phyloP scores from a whole-genome alignment of 2,329 filamentous ascomycete genomes.

The Fusarium sp. region DNA sequence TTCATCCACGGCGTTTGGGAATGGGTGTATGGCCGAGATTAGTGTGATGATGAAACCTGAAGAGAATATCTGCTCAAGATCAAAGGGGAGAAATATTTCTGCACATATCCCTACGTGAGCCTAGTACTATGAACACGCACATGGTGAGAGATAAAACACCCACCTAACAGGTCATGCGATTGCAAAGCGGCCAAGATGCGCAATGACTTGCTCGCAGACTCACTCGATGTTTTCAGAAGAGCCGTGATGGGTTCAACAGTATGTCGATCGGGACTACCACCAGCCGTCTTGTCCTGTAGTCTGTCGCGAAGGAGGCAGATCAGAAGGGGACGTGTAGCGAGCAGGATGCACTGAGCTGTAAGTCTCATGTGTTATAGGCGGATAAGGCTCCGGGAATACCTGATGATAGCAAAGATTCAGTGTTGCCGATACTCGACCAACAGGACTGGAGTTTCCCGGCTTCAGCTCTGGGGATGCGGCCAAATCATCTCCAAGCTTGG shows the following conservation, averaged over 20 bases:
- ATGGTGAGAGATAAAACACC: background rate
- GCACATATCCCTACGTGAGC: background rate
- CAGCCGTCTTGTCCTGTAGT: background rate
- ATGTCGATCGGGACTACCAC: background rate
- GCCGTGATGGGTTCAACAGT: conserved; percentile 5
- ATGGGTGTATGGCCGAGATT: background rate
- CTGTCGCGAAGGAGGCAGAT: conserved; percentile 13
- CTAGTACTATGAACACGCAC: no score
- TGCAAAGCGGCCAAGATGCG: conserved; percentile 6
- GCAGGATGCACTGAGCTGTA: conserved; percentile 1
- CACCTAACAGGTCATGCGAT: conserved; percentile 9
- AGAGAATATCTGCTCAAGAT: conserved; percentile 9
- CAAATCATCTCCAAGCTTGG: background rate
- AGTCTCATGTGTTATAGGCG: no score
- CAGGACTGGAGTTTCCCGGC: background rate
- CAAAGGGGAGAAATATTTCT: conserved; percentile 19
- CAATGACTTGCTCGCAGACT: conserved; percentile 5
- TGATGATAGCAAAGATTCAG: conserved; percentile 21
- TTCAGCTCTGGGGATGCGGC: background rate
- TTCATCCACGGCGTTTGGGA: background rate
- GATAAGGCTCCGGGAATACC: background rate
- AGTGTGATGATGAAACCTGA: conserved; percentile 14
- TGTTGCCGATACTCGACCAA: conserved; percentile 10
- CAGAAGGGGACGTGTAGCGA: conserved; percentile 8
- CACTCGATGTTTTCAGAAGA: conserved; percentile 7